A percentile compares a stretch with the other conserved stretches of the same genome.
Conservation (phyloP, 129 eudicot genomes). For the Helianthus tuberosus region DNA sequence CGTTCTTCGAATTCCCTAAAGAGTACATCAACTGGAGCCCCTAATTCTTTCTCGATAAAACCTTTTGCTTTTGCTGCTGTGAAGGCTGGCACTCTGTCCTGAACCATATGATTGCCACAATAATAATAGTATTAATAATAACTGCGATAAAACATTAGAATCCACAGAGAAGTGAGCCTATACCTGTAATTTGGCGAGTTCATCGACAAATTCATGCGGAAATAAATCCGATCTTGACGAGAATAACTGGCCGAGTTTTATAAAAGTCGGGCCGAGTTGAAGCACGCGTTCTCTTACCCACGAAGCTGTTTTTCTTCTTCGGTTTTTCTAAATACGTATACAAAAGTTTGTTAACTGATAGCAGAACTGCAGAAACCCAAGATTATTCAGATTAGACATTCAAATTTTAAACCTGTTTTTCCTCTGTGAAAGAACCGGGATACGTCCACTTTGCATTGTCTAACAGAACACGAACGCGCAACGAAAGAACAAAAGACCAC, state of each 20-base stretch:
- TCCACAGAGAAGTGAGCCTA: conserved; percentile 11
- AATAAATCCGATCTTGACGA: conserved; percentile 97
- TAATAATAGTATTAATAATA: not conserved
- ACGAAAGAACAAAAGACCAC: conserved; percentile 87
- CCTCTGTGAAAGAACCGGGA: conserved; percentile 84
- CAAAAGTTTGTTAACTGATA: not conserved
- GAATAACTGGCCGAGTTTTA: conserved; percentile 87
- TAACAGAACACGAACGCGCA: conserved; percentile 82
- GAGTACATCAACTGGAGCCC: conserved; percentile 77
- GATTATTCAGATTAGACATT: not conserved
- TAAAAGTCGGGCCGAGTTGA: conserved; percentile 96
- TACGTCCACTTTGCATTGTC: conserved; percentile 94
- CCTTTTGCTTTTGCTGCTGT: conserved; percentile 73
- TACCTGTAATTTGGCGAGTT: conserved; percentile 98
- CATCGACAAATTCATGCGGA: conserved; percentile 92
- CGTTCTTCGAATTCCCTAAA: conserved; percentile 86
- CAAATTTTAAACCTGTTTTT: conserved; percentile 73
- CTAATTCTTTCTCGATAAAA: conserved; percentile 74
- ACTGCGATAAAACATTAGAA: not conserved
- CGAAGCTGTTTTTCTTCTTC: conserved; percentile 86
- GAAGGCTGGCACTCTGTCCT: conserved; percentile 98
- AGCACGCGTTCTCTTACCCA: conserved; percentile 85
- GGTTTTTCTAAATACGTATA: conserved; percentile 46
- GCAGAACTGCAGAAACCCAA: conserved; percentile 16
- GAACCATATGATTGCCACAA: conserved; percentile 34